Base-by-base conservation (phyloP, 139 green algal genomes). In the Zygnema circumcarinatum region DNA sequence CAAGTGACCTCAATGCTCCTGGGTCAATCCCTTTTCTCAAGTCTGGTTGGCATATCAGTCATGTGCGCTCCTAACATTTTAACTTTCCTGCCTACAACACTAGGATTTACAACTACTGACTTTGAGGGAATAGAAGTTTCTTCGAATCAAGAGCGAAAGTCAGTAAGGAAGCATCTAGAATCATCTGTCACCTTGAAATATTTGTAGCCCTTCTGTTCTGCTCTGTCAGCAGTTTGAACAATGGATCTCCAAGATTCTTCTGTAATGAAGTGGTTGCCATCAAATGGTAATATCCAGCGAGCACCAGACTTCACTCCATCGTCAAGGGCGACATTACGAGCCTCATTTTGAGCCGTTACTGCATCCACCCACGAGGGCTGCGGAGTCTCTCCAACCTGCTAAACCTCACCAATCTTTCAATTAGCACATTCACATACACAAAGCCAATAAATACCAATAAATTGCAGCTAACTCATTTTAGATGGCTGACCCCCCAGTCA, bases 171-270 rank as follows among this genome's bases (percentile, higher is more conserved):
- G n/a, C n/a, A n/a, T n/a, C n/a, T n/a, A n/a, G n/a, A n/a, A n/a
- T n/a, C n/a, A n/a, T n/a, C n/a, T n/a, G n/a, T n/a, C 16, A 78
- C 81, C 81, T 87, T 87, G 81, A 87, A 87, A 35, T 87, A 87
- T 73, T 69, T 80, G 33, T 62, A 81, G 20, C 81, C 81, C 31
- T 36, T 53, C 31, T 52, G 25, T 31, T 81, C 67, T 52, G 81
- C 56, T 73, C 62, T 31, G 31, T 81, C 67, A 1, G 81, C 81
- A 22, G 81, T 76, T 16, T 52, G 62, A 22, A 42, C 16, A 35
- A 87, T 87, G 0, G 62, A 32, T 32, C 32, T 33, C 81, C 81
- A 87, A 3, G 81, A 72, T 35, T 87, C 62, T 47, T 82, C 35
- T 7, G 81, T 87, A 52, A 87, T 82, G 62, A 87, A 87, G 81